phyloP scores from a whole-genome alignment of 768 basidiomycete genomes.

The Gautieria morchelliformis region DNA sequence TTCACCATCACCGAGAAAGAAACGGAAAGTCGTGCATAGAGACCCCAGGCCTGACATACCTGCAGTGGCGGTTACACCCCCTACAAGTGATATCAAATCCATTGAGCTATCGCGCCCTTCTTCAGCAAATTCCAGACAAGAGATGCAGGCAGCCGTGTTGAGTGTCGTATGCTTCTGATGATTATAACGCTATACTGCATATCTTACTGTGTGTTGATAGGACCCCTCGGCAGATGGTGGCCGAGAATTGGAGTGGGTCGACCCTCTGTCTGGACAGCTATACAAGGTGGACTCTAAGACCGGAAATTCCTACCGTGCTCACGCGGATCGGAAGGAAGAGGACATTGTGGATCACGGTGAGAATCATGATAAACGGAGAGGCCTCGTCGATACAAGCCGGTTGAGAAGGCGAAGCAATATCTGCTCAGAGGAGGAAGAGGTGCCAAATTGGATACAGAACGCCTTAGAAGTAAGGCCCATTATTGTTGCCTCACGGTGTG shows the following conservation, averaged over 20 bases:
- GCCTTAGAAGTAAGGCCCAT: constrained; percentile 41
- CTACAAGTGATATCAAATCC: neutral
- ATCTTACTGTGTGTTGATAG: neutral
- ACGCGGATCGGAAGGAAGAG: constrained; percentile 8
- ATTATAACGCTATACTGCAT: neutral
- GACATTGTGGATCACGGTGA: neutral
- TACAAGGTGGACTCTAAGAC: constrained; percentile 60
- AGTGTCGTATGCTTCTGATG: neutral
- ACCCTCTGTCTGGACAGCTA: constrained; percentile 48
- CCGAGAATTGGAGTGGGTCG: constrained; percentile 44
- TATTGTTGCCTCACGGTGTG: neutral
- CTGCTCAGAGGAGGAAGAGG: constrained; percentile 10
- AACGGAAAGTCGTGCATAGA: constrained; percentile 30
- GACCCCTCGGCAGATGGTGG: constrained; percentile 4
- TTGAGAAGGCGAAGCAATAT: constrained; percentile 11
- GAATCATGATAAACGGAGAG: neutral
- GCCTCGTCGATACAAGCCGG: constrained; percentile 5
- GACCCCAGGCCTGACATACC: neutral
- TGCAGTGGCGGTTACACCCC: neutral
- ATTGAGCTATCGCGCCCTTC: constrained; percentile 30
- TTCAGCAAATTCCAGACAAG: neutral
- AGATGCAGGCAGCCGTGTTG: neutral
- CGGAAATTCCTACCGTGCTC: constrained; percentile 49
- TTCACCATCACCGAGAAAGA: constrained; percentile 40
- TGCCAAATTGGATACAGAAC: constrained; percentile 56